A percentile compares a stretch with the other conserved stretches of the same genome.
Conservation (phyloP, 306 rosid genomes). For the Corylus avellana region DNA sequence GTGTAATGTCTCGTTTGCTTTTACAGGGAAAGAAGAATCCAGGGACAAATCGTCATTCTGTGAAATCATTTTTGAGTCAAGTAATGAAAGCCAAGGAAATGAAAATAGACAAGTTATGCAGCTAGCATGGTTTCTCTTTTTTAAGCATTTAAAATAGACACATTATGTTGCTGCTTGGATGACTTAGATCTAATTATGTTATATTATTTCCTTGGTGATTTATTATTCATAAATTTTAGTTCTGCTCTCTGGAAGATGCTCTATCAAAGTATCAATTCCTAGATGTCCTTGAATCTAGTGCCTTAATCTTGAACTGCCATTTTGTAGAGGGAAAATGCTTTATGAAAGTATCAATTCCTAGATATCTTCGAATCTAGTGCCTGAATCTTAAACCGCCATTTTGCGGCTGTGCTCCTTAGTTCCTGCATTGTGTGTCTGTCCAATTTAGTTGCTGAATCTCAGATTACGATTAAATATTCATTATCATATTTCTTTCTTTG, state of each 20-base stretch:
- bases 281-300: not conserved
- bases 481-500: not conserved
- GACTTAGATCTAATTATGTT: slow-evolving; percentile 12
- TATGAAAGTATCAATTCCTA: not conserved
- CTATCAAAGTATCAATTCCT: not conserved
- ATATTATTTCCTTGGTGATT: slow-evolving; percentile 12
- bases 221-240: not conserved
- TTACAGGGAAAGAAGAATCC: slow-evolving; percentile 96
- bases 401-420: not conserved
- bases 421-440: not conserved
- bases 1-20: slow-evolving; percentile 20
- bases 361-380: not conserved
- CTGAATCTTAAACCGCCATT: not conserved
- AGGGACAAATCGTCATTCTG: slow-evolving; percentile 69
- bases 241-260: not conserved
- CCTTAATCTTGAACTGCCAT: not conserved
- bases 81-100: slow-evolving; percentile 82
- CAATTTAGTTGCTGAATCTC: not conserved
- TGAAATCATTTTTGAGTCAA: slow-evolving; percentile 62
- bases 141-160: slow-evolving; percentile 6
- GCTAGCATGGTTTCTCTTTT: slow-evolving; percentile 17
- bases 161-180: slow-evolving; percentile 7
- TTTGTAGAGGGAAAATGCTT: no score
- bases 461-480: not conserved
- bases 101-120: slow-evolving; percentile 79